Base-by-base conservation (phyloP, 106 monocot genomes). In the Acanthochlamys bracteata region DNA sequence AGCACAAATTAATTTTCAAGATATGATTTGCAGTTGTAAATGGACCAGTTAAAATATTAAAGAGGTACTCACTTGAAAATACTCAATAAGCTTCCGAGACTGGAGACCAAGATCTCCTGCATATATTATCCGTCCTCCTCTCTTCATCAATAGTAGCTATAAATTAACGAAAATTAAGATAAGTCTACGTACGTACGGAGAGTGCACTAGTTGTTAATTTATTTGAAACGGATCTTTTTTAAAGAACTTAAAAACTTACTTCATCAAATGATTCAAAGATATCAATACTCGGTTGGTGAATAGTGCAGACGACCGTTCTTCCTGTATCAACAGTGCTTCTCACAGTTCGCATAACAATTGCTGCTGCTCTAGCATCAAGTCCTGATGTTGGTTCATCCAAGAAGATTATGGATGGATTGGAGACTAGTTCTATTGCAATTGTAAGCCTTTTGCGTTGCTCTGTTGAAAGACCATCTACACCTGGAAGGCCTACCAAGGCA, bases 371-470 rank as follows among this genome's bases (percentile, higher is more conserved):
- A 33, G 95, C 95, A 73, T 96, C 95, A 66, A 96, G 82, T 10
- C 95, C 95, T 60, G 95, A 78, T 40, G 95, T 96, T 65, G 95
- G 95, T 65, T 96, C 95, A 59, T 96, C 95, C 95, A 96, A 88
- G 69, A 96, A 96, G 52, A 96, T 85, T 20, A 96, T 83, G 15
- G 95, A 96, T 24, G 95, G 95, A 76, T 88, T 90, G 49, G 95
- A 76, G 20, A 96, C 95, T 63, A 96, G 62, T 51, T 96, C 95
- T 6, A 96, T 84, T 17, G 95, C 90, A 56, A 96, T 80, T 24
- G 95, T 96, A 16, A 96, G 82, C 61, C 95, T 75, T 64, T 96
- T 96, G 45, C 95, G 70, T 41, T 96, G 90, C 54, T 86, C 95
- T 39, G 90, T 90, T 19, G 95, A 87, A 33, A 96, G 71, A 16